phyloP scores from a whole-genome alignment of 129 eudicot species.

The Centella asiatica region DNA sequence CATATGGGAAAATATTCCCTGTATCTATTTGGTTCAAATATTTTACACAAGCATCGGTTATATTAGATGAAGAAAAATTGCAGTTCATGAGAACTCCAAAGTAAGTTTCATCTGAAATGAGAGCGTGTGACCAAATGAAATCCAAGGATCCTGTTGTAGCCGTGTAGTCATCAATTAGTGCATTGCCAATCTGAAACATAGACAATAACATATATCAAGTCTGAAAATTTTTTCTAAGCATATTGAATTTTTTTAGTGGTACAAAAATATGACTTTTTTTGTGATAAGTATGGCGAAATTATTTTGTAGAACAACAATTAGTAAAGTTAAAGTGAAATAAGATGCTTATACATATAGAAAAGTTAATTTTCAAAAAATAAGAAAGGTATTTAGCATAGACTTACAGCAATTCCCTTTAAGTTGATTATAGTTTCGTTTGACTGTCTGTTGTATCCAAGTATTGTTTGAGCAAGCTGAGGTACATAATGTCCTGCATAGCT shows the following conservation, averaged over 20 bases:
- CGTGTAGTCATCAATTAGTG: background rate
- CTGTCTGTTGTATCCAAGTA: background rate
- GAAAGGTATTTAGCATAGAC: no score
- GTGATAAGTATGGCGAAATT: no score
- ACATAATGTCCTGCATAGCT: background rate
- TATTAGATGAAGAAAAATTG: background rate
- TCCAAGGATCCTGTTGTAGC: background rate
- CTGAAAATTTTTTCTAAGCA: no score
- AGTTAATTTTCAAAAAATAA: no score
- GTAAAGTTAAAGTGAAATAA: no score
- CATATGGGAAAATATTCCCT: background rate
- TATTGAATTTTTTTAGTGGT: no score
- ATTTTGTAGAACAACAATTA: no score
- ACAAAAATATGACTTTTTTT: no score
- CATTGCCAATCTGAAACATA: constrained; percentile 16
- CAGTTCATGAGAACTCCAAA: constrained; percentile 3
- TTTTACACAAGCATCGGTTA: background rate
- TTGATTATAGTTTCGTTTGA: background rate
- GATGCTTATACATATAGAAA: no score
- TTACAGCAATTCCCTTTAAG: constrained; percentile 3
- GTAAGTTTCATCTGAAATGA: constrained; percentile 12
- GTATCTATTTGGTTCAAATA: background rate
- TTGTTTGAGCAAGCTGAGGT: constrained; percentile 5
- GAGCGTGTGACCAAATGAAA: constrained; percentile 12
- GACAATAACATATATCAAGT: no score